phyloP scores from a whole-genome alignment of 805 yeast genomes.

The Candida qinlingensis region DNA sequence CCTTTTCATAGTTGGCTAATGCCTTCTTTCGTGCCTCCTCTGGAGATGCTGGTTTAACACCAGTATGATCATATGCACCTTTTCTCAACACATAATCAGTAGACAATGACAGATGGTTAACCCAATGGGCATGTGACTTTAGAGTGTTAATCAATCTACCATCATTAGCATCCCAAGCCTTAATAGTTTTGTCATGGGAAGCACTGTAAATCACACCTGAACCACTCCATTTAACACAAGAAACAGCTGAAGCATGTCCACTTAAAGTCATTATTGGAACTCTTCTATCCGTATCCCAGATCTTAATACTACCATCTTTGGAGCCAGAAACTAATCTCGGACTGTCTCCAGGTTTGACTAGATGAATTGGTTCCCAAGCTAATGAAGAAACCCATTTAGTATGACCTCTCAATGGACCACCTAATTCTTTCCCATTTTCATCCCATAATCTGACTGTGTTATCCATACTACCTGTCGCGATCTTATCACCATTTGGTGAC shows the following conservation, averaged over 20 bases:
- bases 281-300: constrained; percentile 82
- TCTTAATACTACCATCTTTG: constrained; percentile 81
- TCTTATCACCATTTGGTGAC: constrained; percentile 85
- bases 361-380: constrained; percentile 92
- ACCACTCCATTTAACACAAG: constrained; percentile 98
- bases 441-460: constrained; percentile 87
- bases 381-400: constrained; percentile 84
- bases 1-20: constrained; percentile 48
- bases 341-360: constrained; percentile 56
- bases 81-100: constrained; percentile 84
- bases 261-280: constrained; percentile 64
- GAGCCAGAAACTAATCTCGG: constrained; percentile 83
- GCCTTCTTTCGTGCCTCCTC: constrained; percentile 47
- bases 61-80: constrained; percentile 83
- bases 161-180: constrained; percentile 79
- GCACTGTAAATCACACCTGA: constrained; percentile 76
- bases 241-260: constrained; percentile 85
- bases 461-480: constrained; percentile 97
- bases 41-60: constrained; percentile 36
- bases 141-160: constrained; percentile 78
- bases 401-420: constrained; percentile 76
- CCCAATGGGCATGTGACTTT: constrained; percentile 96
- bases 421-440: constrained; percentile 64
- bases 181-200: constrained; percentile 91
- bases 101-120: constrained; percentile 85